Percentiles rank a stretch among this genome's conserved stretches.
phyloP scores from a whole-genome alignment of 371 early-diverging fungal genomes.

The Parasitella parasitica region DNA sequence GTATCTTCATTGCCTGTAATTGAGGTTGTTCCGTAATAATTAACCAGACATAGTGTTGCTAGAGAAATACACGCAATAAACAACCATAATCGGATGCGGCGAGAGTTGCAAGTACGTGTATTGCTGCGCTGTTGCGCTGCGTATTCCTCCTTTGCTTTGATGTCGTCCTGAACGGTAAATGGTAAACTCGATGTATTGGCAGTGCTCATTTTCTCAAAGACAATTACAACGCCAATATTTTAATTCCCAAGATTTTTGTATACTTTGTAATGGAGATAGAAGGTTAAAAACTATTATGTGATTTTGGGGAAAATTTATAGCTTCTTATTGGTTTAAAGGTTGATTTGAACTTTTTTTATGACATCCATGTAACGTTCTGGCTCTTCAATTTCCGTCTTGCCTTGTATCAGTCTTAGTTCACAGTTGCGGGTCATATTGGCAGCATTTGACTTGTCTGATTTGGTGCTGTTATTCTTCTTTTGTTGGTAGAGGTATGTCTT shows the following conservation, averaged over 20 bases:
- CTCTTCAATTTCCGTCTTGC: slow-evolving; percentile 62
- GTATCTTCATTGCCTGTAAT: neutral
- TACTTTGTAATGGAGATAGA: too few species aligned
- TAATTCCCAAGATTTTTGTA: too few species aligned
- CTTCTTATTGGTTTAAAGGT: neutral
- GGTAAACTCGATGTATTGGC: slow-evolving; percentile 10
- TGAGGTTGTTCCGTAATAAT: neutral
- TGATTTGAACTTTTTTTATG: slow-evolving; percentile 1
- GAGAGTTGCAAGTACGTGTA: slow-evolving; percentile 4
- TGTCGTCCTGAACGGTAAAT: slow-evolving; percentile 25
- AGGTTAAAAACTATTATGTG: too few species aligned
- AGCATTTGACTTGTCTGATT: slow-evolving; percentile 29
- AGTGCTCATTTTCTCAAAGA: slow-evolving; percentile 1
- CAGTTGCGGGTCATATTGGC: slow-evolving; percentile 50
- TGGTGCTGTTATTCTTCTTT: slow-evolving; percentile 23
- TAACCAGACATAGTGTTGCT: slow-evolving; percentile 8
- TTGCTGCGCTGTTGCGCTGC: slow-evolving; percentile 5
- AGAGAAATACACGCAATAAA: neutral
- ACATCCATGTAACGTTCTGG: slow-evolving; percentile 32
- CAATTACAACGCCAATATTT: too few species aligned
- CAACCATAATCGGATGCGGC: slow-evolving; percentile 15
- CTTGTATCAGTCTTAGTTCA: slow-evolving; percentile 67
- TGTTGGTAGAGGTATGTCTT: slow-evolving; percentile 58
- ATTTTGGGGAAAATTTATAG: too few species aligned
- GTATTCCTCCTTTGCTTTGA: slow-evolving; percentile 21